Percentiles rank a stretch among this genome's conserved stretches.
Evolutionary conservation across 176 grass and related monocot species (phyloP).

Genomic region (Aegilops tauschii): DNA sequence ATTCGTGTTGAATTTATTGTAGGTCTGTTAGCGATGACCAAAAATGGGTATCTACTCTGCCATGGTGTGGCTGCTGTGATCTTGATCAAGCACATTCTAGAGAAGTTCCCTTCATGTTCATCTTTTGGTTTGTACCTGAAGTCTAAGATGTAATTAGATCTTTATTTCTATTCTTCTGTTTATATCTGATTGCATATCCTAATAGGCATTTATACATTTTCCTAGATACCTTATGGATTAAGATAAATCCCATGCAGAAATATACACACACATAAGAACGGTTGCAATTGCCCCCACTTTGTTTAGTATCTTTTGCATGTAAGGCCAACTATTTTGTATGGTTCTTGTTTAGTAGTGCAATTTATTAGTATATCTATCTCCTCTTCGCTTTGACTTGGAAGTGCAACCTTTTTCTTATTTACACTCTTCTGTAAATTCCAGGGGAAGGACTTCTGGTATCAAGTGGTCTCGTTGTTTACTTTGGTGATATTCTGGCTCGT

Average conservation of each 20-base stretch:
- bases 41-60: constrained; percentile 51
- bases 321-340: neutral
- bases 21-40: constrained; percentile 43
- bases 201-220: neutral
- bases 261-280: neutral
- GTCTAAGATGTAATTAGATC: constrained; percentile 45
- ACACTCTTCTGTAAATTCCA: constrained; percentile 43
- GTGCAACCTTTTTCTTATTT: neutral
- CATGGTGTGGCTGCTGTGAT: constrained; percentile 66
- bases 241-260: neutral
- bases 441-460: constrained; percentile 87
- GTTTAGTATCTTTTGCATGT: neutral
- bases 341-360: constrained; percentile 10
- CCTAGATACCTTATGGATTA: neutral
- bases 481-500: constrained; percentile 69
- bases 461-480: constrained; percentile 79
- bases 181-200: constrained; percentile 8
- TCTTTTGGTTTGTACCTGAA: constrained; percentile 91
- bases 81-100: constrained; percentile 81
- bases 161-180: constrained; percentile 23
- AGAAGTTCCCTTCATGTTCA: constrained; percentile 85
- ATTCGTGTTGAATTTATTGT: constrained; percentile 18
- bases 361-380: neutral
- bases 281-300: neutral
- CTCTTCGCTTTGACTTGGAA: neutral